Evolutionary conservation across 1,139 yeast species (phyloP), one percentile per base, ranked within the genome.

Genomic region (Kodamaea anthophila): DNA sequence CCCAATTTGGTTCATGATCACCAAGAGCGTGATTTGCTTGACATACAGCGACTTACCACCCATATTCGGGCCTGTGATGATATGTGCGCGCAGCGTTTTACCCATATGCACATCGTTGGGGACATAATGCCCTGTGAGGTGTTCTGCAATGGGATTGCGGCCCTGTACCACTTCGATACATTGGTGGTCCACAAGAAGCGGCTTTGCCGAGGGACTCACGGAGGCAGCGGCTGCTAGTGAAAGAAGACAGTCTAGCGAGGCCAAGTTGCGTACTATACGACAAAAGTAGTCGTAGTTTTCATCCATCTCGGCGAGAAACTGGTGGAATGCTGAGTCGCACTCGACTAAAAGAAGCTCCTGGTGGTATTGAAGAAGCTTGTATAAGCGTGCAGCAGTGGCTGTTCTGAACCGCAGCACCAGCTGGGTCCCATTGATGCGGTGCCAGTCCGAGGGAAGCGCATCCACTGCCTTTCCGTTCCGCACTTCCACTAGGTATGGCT

Each of bases 81-180:
- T 66, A 39, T 82, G 55, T 1, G 77, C 70, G 21, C 83, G 56
- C 5, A 16, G 9, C 13, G 70, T 60, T 2, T 58, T 51, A 28
- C 60, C 53, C 59, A 85, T 69, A 3, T 51, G 35, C 6, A 82
- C 70, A 40, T 79, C 76, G 47, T 88, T 91, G 2, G 95, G 70
- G 5, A 88, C 85, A 49, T 78, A 84, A 21, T 51, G 53, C 5
- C 52, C 46, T 3, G 43, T 32, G 22, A 68, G 45, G 22, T 68
- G 67, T 47, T 84, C 94, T 9, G 84, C 70, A 31, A 87, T 76
- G 1, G 97, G 97, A 45, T 91, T 88, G 20, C 93, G 62, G 1
- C 93, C 83, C 6, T 70, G 64, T 13, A 49, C 55, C 0, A 86
- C 60, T 4, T 70, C 58, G 4, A 88, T 60, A 6, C 61, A 48